A percentile compares a stretch with the other conserved stretches of the same genome.
Evolutionary conservation across 179 eudicot genomes (phyloP).

Genomic region (Patellifolia procumbens): DNA sequence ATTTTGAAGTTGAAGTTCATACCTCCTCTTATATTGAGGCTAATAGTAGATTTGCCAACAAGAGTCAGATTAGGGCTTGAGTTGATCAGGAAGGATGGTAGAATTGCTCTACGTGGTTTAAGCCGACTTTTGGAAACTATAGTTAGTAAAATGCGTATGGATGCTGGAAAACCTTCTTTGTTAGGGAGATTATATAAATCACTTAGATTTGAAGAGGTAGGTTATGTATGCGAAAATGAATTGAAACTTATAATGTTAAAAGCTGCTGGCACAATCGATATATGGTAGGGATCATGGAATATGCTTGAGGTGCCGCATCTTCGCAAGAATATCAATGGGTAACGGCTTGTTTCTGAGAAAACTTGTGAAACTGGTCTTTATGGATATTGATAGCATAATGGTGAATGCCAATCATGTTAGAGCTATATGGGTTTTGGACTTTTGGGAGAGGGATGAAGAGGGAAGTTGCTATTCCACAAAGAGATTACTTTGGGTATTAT

Average conservation of each 20-base stretch:
- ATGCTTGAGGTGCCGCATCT: background rate
- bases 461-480: background rate
- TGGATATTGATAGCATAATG: background rate
- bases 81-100: no score
- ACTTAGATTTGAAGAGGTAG: background rate
- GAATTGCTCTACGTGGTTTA: no score
- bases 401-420: background rate
- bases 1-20: no score
- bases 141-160: no score
- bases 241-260: background rate
- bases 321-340: background rate
- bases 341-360: background rate
- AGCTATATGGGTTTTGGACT: background rate
- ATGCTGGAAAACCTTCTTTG: no score
- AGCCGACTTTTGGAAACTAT: no score
- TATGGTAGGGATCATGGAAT: background rate
- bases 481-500: background rate
- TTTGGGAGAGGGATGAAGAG: background rate
- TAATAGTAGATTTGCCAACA: no score
- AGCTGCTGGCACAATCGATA: background rate
- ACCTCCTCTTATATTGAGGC: background rate
- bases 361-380: background rate
- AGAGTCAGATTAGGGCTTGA: no score
- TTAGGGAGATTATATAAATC: no score
- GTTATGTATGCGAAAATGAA: background rate